Percentiles rank a stretch among this genome's conserved stretches.
phyloP scores from a whole-genome alignment of 306 rosid genomes.

The Prunus armeniaca region DNA sequence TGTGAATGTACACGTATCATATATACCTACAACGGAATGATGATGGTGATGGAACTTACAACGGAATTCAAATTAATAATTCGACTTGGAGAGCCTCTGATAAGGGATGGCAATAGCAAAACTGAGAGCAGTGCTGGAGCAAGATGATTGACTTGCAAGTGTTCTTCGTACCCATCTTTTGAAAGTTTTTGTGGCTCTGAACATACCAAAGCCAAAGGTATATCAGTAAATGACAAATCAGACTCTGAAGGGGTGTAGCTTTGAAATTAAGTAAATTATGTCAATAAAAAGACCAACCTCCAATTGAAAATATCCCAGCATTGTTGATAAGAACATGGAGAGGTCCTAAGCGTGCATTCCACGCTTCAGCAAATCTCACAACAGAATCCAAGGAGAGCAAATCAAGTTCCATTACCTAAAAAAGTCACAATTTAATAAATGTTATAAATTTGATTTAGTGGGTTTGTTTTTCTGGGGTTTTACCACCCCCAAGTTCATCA shows the following conservation, averaged over 20 bases:
- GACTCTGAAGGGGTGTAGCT: constrained; percentile 1
- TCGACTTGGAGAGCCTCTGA: constrained; percentile 95
- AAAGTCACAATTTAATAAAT: constrained; percentile 18
- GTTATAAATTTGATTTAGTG: background rate
- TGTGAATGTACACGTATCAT: background rate
- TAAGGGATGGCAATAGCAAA: constrained; percentile 93
- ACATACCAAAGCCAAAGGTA: constrained; percentile 24
- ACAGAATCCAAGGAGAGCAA: constrained; percentile 96
- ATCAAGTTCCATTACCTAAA: constrained; percentile 85
- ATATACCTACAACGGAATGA: constrained; percentile 67
- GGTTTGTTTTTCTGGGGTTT: too few relatives aligned
- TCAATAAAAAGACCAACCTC: constrained; percentile 52
- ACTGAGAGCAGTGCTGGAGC: constrained; percentile 91
- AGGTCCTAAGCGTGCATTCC: constrained; percentile 87
- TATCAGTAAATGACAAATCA: constrained; percentile 13
- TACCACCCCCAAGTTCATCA: too few relatives aligned
- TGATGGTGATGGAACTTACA: constrained; percentile 53
- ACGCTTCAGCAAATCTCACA: constrained; percentile 66
- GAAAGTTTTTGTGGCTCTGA: constrained; percentile 89
- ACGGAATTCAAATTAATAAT: constrained; percentile 80
- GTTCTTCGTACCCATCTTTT: constrained; percentile 89
- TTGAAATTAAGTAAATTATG: background rate
- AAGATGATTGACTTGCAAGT: constrained; percentile 97
- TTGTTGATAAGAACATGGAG: constrained; percentile 92
- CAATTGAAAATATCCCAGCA: constrained; percentile 95